These are phyloP conservation scores for Dothideomycetidae sp. DNA, from an alignment of 2,329 filamentous ascomycete genomes.

Conservation along the genomic window DNA sequence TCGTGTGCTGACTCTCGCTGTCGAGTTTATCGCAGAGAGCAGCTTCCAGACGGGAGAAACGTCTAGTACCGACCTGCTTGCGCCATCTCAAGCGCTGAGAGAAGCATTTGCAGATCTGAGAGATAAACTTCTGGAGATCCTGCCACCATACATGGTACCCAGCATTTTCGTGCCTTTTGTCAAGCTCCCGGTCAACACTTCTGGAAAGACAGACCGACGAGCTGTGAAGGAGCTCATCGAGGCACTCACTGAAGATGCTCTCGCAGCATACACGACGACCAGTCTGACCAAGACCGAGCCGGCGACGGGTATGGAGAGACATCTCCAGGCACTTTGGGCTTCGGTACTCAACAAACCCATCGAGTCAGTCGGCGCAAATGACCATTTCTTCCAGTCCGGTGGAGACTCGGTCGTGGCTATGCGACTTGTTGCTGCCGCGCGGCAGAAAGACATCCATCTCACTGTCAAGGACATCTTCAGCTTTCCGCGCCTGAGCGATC, in stretches of 20 bases:
- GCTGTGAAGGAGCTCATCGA: slow-evolving; percentile 21
- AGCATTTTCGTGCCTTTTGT: slow-evolving; percentile 30
- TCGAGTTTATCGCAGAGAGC: neutral
- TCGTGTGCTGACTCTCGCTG: neutral
- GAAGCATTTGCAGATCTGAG: neutral
- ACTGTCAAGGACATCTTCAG: neutral
- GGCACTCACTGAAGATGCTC: slow-evolving; percentile 13
- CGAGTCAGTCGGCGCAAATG: slow-evolving; percentile 38
- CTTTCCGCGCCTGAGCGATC: neutral
- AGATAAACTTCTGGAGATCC: slow-evolving; percentile 22
- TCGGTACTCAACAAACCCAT: slow-evolving; percentile 31
- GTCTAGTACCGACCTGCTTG: neutral
- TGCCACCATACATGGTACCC: slow-evolving; percentile 36
- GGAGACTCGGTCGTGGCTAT: slow-evolving; percentile 48
- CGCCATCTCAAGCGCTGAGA: slow-evolving; percentile 37
- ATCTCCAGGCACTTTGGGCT: slow-evolving; percentile 36
- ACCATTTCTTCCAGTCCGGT: slow-evolving; percentile 47
- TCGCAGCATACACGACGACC: slow-evolving; percentile 7
- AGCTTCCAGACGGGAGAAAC: no score
- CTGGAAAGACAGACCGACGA: slow-evolving; percentile 23
- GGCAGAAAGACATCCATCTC: neutral
- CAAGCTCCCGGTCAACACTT: slow-evolving; percentile 21
- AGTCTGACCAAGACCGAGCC: slow-evolving; percentile 13
- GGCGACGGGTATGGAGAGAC: slow-evolving; percentile 23
- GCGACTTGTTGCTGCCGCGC: slow-evolving; percentile 34